Evolutionary conservation across 179 eudicot species (phyloP).

Genomic region (Gypsophila paniculata): DNA sequence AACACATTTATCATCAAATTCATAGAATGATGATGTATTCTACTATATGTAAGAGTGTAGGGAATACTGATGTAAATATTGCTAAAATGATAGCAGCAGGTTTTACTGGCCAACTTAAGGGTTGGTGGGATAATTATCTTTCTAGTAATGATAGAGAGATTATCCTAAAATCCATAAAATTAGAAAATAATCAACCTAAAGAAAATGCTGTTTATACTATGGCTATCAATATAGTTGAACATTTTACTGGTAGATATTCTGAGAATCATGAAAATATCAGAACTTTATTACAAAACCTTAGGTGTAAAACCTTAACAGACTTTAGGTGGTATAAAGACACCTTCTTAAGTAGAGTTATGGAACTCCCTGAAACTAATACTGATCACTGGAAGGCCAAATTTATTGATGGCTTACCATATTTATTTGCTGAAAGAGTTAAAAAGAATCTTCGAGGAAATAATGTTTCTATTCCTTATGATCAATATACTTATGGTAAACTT

Average conservation of each 20-base stretch:
- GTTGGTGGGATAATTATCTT: too few species aligned
- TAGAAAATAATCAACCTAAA: too few species aligned
- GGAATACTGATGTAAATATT: too few species aligned
- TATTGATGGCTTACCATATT: background rate
- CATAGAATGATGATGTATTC: too few species aligned
- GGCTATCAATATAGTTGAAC: background rate
- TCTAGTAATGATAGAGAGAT: too few species aligned
- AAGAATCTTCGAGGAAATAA: background rate
- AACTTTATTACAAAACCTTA: background rate
- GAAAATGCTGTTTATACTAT: background rate
- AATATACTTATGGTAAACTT: background rate
- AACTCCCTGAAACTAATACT: too few species aligned
- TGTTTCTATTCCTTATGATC: background rate
- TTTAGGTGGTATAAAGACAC: too few species aligned
- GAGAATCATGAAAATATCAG: background rate
- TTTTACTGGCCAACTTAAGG: background rate
- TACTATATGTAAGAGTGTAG: too few species aligned
- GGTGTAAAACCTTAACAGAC: background rate
- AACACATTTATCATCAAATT: too few species aligned
- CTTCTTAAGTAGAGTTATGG: background rate
- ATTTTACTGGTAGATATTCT: background rate
- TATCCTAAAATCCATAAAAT: too few species aligned
- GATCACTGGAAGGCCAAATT: background rate
- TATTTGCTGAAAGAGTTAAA: too few species aligned
- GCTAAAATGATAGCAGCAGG: background rate